Percentiles rank a stretch among this genome's conserved stretches.
These are phyloP conservation scores for Aspergillus taichungensis DNA, from an alignment of 495 filamentous ascomycete species.

Conservation along the genomic window DNA sequence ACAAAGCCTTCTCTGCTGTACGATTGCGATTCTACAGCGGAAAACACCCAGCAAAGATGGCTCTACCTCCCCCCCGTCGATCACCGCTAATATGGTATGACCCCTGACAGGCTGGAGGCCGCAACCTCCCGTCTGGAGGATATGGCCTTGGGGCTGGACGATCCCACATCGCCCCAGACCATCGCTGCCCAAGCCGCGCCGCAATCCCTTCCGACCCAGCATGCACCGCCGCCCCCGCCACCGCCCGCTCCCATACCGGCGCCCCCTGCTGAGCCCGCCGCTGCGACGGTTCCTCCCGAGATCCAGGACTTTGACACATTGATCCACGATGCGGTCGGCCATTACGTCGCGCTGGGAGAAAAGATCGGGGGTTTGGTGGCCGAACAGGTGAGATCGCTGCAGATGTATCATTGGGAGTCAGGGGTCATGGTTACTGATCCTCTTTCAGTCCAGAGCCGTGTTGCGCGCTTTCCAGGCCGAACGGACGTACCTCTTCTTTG, in stretches of 20 bases:
- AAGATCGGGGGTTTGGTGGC: constrained; percentile 68
- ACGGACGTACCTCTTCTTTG: constrained; percentile 77
- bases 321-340: constrained; percentile 63
- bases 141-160: constrained; percentile 67
- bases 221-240: constrained; percentile 25
- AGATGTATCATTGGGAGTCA: not conserved
- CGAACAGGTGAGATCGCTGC: constrained; percentile 54
- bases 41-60: no score
- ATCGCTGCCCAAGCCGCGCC: constrained; percentile 31
- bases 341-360: constrained; percentile 68
- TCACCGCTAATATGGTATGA: constrained; percentile 18
- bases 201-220: constrained; percentile 25
- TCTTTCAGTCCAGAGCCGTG: constrained; percentile 47
- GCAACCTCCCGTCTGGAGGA: constrained; percentile 95
- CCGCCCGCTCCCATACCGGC: constrained; percentile 32
- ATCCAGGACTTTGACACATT: constrained; percentile 81
- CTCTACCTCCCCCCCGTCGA: not conserved
- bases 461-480: constrained; percentile 67
- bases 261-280: constrained; percentile 36
- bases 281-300: constrained; percentile 59
- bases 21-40: not conserved
- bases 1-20: not conserved
- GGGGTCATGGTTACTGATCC: constrained; percentile 1
- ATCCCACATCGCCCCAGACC: constrained; percentile 43
- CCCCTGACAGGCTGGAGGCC: constrained; percentile 73